These are phyloP conservation scores for Candolleomyces aberdarensis DNA, from an alignment of 768 basidiomycete genomes.

Conservation along the genomic window DNA sequence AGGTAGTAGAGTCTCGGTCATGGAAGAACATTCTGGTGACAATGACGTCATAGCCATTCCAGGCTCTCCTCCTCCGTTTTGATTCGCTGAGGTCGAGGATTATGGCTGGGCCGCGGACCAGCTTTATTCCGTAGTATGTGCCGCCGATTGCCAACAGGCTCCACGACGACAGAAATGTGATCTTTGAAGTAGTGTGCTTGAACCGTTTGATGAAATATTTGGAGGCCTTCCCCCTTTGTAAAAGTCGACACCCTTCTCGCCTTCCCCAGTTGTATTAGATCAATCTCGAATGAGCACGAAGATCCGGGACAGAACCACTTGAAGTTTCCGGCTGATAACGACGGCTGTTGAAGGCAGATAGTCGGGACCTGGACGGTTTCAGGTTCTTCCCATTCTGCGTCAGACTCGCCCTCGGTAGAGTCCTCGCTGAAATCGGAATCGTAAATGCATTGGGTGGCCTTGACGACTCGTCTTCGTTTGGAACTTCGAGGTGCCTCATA, in stretches of 20 bases:
- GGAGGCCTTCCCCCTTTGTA: background rate
- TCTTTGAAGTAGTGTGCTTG: background rate
- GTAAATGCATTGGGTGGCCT: background rate
- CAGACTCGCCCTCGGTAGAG: constrained; percentile 1
- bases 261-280: background rate
- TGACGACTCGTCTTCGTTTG: background rate
- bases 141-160: background rate
- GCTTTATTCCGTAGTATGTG: background rate
- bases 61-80: background rate
- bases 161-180: background rate
- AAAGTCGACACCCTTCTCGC: background rate
- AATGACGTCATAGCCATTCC: background rate
- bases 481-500: too few relatives aligned
- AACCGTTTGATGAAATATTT: background rate
- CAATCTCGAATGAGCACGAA: background rate
- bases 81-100: background rate
- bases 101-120: background rate
- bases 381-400: background rate
- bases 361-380: background rate
- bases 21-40: background rate
- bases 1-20: background rate
- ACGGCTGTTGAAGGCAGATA: background rate
- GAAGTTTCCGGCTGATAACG: background rate
- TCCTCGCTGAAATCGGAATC: constrained; percentile 6
- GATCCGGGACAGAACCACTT: background rate